Base-by-base conservation (phyloP, 129 eudicot genomes). In the Ambrosia trifida region DNA sequence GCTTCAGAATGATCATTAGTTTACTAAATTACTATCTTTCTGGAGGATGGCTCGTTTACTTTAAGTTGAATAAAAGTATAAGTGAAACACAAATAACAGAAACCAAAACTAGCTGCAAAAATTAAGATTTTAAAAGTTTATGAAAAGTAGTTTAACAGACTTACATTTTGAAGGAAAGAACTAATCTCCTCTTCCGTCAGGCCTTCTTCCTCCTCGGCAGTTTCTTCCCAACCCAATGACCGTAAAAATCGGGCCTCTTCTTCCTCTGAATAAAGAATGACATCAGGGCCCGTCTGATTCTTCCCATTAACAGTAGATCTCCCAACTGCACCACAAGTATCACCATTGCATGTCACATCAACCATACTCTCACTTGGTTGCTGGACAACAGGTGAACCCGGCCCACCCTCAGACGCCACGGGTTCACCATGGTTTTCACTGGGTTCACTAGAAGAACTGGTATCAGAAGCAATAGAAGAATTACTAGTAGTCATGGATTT, bases 121-220 rank as follows among this genome's bases (percentile, higher is more conserved):
- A 16, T 24, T 8, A 30, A 16, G 33, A n/a, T 16, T 11, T 17
- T 44, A 32, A 32, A 30, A 60, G 3, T 40, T 36, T 5, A 72
- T 3, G 13, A 20, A 12, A 74, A 30, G 14, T 19, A 67, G 30
- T 33, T 40, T 73, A 78, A 84, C 72, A 84, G 79, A 72, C 76
- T 81, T 43, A 81, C 73, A 66, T 87, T 83, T 86, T 63, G 77
- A 80, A 72, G 83, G 82, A 90, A 94, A 61, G 93, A 85, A 82
- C 63, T 84, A 52, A 90, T 94, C 82, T 94, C 99, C 72, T 94
- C 99, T 77, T 90, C 97, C 11, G 97, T 94, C 47, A 94, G 96
- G n/a, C 93, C 93, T 73, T 77, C 98, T 52, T 84, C 95, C 78
- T 94, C 99, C 30, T 86, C 79, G 9, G 84, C 86, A 81, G 85